Conservation (phyloP, 164 flowering plant species). For the Protea cynaroides region DNA sequence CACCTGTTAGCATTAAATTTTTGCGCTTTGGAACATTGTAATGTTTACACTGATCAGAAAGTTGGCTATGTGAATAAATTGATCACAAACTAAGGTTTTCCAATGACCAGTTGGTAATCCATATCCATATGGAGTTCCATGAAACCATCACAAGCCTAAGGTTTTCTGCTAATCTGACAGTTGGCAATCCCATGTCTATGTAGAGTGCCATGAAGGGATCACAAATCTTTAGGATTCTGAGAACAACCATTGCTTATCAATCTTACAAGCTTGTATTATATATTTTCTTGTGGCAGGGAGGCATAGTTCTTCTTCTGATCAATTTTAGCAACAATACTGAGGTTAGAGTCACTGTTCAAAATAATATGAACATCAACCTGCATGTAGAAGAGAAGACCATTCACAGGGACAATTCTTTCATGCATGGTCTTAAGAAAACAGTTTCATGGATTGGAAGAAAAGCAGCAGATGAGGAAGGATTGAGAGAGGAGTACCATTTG, state of each 20-base stretch:
- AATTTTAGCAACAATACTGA: conserved; percentile 51
- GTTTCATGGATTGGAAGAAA: conserved; percentile 5
- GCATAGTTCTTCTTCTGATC: conserved; percentile 41
- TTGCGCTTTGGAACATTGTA: too few relatives aligned
- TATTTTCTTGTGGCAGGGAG: conserved; percentile 27
- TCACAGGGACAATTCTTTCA: not conserved
- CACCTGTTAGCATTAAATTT: too few relatives aligned
- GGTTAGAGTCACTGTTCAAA: conserved; percentile 23
- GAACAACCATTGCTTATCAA: too few relatives aligned
- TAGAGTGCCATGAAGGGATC: too few relatives aligned
- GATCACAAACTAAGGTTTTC: too few relatives aligned
- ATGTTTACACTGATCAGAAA: too few relatives aligned
- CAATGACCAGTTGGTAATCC: not conserved
- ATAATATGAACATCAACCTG: conserved; percentile 18
- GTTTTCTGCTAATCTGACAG: not conserved
- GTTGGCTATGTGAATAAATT: too few relatives aligned
- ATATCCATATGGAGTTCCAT: not conserved
- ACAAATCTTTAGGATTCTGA: too few relatives aligned
- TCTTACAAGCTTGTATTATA: not conserved
- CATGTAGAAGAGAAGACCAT: not conserved
- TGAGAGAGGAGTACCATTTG: conserved; percentile 45
- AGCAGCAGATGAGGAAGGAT: not conserved
- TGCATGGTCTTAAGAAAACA: not conserved
- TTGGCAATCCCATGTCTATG: too few relatives aligned
- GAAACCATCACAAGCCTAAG: not conserved